These are phyloP conservation scores for Clavaria fumosa DNA, from an alignment of 768 basidiomycete genomes.

Conservation along the genomic window DNA sequence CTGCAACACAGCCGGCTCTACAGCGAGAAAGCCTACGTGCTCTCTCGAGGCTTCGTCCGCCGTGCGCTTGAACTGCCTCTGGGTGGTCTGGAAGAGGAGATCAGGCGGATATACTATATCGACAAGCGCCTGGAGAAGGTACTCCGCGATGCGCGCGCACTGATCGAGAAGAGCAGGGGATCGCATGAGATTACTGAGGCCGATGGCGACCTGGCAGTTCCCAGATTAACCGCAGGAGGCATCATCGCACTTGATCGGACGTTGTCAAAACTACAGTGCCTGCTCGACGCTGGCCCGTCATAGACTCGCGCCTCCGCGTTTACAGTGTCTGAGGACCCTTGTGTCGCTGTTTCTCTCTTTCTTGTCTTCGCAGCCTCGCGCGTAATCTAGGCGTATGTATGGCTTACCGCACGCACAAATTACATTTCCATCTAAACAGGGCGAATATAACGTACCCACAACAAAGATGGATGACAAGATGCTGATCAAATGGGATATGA, in stretches of 20 bases:
- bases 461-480: no score
- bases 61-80: constrained; percentile 73
- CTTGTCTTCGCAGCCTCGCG: no score
- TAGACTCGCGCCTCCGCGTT: no score
- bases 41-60: constrained; percentile 82
- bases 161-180: constrained; percentile 54
- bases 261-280: constrained; percentile 43
- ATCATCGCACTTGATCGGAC: constrained; percentile 68
- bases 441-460: no score
- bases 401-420: no score
- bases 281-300: constrained; percentile 18
- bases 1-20: constrained; percentile 56
- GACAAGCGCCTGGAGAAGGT: constrained; percentile 54
- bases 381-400: no score
- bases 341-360: no score
- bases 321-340: no score
- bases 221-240: constrained; percentile 65
- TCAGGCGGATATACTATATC: constrained; percentile 57
- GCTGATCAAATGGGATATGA: no score
- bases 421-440: no score
- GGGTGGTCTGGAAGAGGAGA: constrained; percentile 53
- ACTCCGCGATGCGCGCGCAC: constrained; percentile 38
- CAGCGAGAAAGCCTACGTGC: constrained; percentile 84
- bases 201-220: constrained; percentile 40
- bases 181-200: constrained; percentile 16